Evolutionary conservation across 306 rosid species (phyloP).

Genomic region (Cicer cuneatum): DNA sequence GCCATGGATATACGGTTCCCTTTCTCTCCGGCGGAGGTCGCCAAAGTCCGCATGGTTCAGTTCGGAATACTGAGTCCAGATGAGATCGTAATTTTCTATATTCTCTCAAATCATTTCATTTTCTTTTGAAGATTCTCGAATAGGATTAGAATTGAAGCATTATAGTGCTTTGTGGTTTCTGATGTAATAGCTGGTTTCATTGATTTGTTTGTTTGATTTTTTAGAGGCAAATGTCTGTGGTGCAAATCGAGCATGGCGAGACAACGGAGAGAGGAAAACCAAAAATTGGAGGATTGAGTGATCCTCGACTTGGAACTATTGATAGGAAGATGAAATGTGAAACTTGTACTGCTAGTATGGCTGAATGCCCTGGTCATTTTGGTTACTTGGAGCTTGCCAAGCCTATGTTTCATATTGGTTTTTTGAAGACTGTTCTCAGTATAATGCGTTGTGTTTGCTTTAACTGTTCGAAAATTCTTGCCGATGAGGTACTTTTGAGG

Average conservation of each 20-base stretch:
- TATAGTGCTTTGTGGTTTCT: not conserved
- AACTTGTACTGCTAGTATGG: conserved; percentile 94
- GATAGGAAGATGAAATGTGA: conserved; percentile 94
- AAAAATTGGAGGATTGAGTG: conserved; percentile 85
- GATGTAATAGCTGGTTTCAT: not conserved
- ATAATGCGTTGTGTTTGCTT: conserved; percentile 96
- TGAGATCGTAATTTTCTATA: conserved; percentile 72
- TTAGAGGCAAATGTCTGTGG: conserved; percentile 99
- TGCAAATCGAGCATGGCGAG: conserved; percentile 92
- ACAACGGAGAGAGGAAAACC: conserved; percentile 94
- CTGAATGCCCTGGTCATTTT: conserved; percentile 97
- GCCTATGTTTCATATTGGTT: conserved; percentile 97
- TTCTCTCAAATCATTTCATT: not conserved
- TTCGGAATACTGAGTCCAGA: conserved; percentile 94
- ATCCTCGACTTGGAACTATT: conserved; percentile 92
- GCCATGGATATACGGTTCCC: conserved; percentile 97
- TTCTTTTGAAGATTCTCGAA: not conserved
- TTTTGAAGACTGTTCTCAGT: conserved; percentile 76
- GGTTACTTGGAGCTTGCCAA: conserved; percentile 98
- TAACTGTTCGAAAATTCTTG: conserved; percentile 90
- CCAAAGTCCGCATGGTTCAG: conserved; percentile 91
- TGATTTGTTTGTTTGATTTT: conserved; percentile 37
- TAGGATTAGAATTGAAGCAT: not conserved
- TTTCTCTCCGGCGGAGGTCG: conserved; percentile 94
- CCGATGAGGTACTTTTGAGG: conserved; percentile 71